Percentiles rank a stretch among this genome's conserved stretches.
Conservation (phyloP, 768 basidiomycete species). For the Kwoniella bestiolae region DNA sequence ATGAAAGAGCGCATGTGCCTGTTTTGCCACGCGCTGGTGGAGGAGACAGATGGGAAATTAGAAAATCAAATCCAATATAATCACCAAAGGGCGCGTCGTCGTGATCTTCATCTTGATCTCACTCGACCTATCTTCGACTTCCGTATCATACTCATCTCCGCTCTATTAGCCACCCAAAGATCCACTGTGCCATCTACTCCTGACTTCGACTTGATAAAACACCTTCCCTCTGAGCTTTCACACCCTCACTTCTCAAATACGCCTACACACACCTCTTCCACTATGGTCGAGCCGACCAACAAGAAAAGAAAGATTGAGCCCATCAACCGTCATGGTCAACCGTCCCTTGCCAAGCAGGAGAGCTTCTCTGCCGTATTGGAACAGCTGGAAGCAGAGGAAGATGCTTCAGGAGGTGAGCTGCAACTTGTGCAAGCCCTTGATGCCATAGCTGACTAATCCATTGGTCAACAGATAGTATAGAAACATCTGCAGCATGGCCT, state of each 20-base stretch:
- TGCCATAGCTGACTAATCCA: not conserved
- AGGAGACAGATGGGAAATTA: not conserved
- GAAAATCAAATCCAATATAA: too few relatives aligned
- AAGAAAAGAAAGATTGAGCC: constrained; percentile 45
- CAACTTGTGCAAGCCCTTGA: not conserved
- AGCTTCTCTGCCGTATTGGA: constrained; percentile 50
- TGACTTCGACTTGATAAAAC: too few relatives aligned
- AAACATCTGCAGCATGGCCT: constrained; percentile 55
- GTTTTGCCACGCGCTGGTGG: constrained; percentile 22
- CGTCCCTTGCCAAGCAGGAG: constrained; percentile 31
- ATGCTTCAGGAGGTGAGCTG: constrained; percentile 39
- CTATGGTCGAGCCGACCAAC: constrained; percentile 37
- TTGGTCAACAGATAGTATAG: constrained; percentile 38
- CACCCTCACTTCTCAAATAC: not conserved
- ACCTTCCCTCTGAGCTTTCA: too few relatives aligned
- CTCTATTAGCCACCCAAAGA: too few relatives aligned
- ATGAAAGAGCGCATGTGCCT: constrained; percentile 5
- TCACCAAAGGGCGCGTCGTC: too few relatives aligned
- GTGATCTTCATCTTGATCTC: too few relatives aligned
- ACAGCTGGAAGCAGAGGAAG: constrained; percentile 53
- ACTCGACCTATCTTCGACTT: too few relatives aligned
- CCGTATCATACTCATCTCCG: not conserved
- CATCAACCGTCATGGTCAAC: constrained; percentile 20
- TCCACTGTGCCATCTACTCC: too few relatives aligned
- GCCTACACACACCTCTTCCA: not conserved